Base-by-base conservation (phyloP, 2,329 filamentous ascomycete genomes). In the Geosmithia morbida region DNA sequence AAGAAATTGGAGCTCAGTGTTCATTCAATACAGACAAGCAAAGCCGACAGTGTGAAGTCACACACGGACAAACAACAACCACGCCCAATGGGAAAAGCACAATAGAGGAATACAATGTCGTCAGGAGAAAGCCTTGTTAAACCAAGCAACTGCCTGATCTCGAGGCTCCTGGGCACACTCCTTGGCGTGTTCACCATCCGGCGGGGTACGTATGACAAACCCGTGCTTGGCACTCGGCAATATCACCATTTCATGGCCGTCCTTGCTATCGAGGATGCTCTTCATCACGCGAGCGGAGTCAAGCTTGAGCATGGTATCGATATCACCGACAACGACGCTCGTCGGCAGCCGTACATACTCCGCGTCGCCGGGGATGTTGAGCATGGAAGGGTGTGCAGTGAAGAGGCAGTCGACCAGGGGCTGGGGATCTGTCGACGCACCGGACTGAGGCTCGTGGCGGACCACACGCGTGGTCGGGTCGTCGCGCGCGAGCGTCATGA, bases 401-500 rank as follows among this genome's bases (percentile, higher is more conserved):
- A 75, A 75, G 8, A 57, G 69, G 37, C 62, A 70, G 52, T 76
- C 67, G 29, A 77, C 57, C 6, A 77, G 60, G 2, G 63, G 61
- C 49, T 58, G 54, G 19, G 51, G 55, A 39, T 51, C 50, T 18
- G 50, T 50, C 48, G 17, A 22, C n/a, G 13, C 13, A 14, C 64
- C 59, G 26, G 16, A 19, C 49, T 44, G 42, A 8, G 45, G 39
- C 7, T 17, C 41, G 22, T 49, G 43, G 7, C 49, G 18, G 26
- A 22, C 41, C 37, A 49, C 52, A 26, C 20, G 45, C 30, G 64
- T 59, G 10, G 65, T 61, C 17, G 47, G 30, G n/a, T 50, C 22
- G 37, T 51, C 51, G 30, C 52, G 51, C 22, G 50, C 45, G 7
- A 79, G 65, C 14, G 66, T 55, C 18, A 74, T 56, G 2, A 66